Evolutionary conservation across 2,329 filamentous ascomycete genomes (phyloP).

Genomic region (Aureobasidium sp.): DNA sequence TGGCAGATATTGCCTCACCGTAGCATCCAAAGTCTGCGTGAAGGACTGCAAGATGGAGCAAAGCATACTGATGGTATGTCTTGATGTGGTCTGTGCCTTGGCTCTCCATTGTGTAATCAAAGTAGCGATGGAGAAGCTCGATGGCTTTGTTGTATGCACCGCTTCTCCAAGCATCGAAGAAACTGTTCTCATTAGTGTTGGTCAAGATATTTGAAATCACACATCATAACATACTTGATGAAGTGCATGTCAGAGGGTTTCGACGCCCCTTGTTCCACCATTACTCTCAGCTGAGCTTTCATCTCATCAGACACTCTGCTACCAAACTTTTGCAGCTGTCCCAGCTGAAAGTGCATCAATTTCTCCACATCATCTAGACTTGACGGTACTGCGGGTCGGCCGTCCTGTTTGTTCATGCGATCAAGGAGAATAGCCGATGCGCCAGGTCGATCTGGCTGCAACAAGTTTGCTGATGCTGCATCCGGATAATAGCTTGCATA

Average conservation of each 20-base stretch:
- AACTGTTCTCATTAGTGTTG: slow-evolving; percentile 43
- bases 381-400: slow-evolving; percentile 32
- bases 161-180: slow-evolving; percentile 84
- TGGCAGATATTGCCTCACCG: slow-evolving; percentile 80
- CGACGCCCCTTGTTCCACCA: slow-evolving; percentile 59
- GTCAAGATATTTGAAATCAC: neutral
- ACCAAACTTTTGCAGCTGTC: slow-evolving; percentile 76
- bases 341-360: slow-evolving; percentile 79
- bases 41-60: slow-evolving; percentile 86
- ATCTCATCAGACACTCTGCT: slow-evolving; percentile 69
- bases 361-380: slow-evolving; percentile 75
- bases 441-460: slow-evolving; percentile 33
- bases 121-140: slow-evolving; percentile 87
- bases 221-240: slow-evolving; percentile 46
- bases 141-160: slow-evolving; percentile 87
- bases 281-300: slow-evolving; percentile 55
- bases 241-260: slow-evolving; percentile 70
- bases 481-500: neutral
- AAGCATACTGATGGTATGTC: slow-evolving; percentile 85
- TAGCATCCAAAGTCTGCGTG: slow-evolving; percentile 94
- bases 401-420: slow-evolving; percentile 20
- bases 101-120: slow-evolving; percentile 65
- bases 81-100: slow-evolving; percentile 67
- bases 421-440: slow-evolving; percentile 13
- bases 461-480: slow-evolving; percentile 16